A percentile compares a stretch with the other conserved stretches of the same genome.
Conservation (phyloP, 345 rosid species). For the Pistacia atlantica region DNA sequence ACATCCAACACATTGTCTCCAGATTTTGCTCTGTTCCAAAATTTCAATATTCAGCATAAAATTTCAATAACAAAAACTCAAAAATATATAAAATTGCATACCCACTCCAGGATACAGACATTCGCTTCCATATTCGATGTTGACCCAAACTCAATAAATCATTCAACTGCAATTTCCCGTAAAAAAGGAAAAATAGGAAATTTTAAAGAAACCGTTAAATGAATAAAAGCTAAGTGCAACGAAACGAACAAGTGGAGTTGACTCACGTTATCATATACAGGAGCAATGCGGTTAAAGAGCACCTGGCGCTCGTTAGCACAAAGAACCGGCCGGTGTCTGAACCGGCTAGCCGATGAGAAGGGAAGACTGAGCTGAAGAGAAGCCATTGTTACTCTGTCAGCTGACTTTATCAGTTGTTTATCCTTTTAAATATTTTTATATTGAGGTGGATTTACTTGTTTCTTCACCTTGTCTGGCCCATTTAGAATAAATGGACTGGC, state of each 20-base stretch:
- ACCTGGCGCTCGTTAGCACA: slow-evolving; percentile 59
- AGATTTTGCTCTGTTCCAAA: slow-evolving; percentile 53
- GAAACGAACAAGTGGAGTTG: neutral
- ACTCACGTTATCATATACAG: slow-evolving; percentile 71
- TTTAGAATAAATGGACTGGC: too few species aligned
- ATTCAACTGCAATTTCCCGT: slow-evolving; percentile 50
- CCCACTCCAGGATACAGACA: slow-evolving; percentile 82
- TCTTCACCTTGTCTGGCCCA: too few species aligned
- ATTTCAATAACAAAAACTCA: neutral
- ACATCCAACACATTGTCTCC: slow-evolving; percentile 77
- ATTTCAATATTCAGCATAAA: neutral
- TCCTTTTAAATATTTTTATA: neutral
- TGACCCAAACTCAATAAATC: slow-evolving; percentile 84
- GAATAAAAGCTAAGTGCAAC: neutral
- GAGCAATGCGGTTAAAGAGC: slow-evolving; percentile 80
- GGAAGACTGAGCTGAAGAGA: slow-evolving; percentile 29
- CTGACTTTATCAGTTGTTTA: neutral
- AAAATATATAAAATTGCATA: neutral
- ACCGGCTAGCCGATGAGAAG: neutral
- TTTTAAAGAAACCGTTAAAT: neutral
- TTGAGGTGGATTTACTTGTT: neutral
- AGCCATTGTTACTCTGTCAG: slow-evolving; percentile 25
- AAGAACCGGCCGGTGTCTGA: slow-evolving; percentile 20
- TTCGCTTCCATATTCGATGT: slow-evolving; percentile 88
- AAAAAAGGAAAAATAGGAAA: neutral